These are phyloP conservation scores for Alternaria brassicae DNA, from an alignment of 2,329 filamentous ascomycete species.

Conservation along the genomic window DNA sequence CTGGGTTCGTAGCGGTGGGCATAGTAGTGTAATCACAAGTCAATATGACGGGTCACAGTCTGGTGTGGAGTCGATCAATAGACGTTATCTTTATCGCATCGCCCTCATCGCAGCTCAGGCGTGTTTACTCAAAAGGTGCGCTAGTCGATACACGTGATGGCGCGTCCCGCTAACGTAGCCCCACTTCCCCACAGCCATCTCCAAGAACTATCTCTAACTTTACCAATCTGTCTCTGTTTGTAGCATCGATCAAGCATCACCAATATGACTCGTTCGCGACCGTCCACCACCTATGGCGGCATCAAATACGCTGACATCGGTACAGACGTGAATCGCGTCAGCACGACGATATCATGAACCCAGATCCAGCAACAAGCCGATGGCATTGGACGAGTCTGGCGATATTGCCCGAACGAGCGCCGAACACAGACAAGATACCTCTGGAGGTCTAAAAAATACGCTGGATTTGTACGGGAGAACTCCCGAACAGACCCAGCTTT, in stretches of 20 bases:
- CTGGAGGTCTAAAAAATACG: not conserved
- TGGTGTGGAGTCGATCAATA: not conserved
- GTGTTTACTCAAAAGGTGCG: constrained; percentile 26
- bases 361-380: not conserved
- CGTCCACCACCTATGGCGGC: not conserved
- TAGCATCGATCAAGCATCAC: not conserved
- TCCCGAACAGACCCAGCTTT: not conserved
- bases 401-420: not conserved
- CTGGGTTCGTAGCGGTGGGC: constrained; percentile 38
- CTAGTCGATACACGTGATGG: constrained; percentile 23
- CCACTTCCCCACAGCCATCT: constrained; percentile 9
- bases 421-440: not conserved
- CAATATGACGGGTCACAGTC: not conserved
- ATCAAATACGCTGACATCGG: no score
- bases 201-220: not conserved
- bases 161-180: constrained; percentile 5
- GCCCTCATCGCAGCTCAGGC: not conserved
- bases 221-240: not conserved
- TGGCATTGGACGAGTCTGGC: not conserved
- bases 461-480: not conserved
- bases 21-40: constrained; percentile 22
- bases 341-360: not conserved
- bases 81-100: not conserved
- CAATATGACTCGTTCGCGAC: not conserved
- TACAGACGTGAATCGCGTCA: not conserved